Evolutionary conservation across 495 filamentous ascomycete genomes (phyloP).

Genomic region (Tuber magnatum): DNA sequence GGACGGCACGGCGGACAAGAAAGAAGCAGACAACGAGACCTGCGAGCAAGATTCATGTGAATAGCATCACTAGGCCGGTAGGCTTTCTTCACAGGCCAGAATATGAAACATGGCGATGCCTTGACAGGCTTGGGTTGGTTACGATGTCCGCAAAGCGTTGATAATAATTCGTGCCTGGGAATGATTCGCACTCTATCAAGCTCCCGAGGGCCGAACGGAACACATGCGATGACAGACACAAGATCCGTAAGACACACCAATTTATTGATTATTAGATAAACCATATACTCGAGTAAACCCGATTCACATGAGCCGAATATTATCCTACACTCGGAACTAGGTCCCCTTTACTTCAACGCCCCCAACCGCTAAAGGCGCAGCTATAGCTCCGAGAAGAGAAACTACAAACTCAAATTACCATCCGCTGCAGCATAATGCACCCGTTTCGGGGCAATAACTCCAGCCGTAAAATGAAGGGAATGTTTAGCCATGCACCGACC

Average conservation of each 20-base stretch:
- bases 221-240: background rate
- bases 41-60: background rate
- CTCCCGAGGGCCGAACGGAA: background rate
- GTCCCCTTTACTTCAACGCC: background rate
- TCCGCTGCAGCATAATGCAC: background rate
- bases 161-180: background rate
- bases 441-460: background rate
- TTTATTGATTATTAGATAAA: background rate
- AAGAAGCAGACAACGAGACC: background rate
- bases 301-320: background rate
- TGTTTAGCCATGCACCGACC: background rate
- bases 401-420: background rate
- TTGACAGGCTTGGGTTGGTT: background rate
- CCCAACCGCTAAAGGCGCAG: background rate
- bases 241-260: background rate
- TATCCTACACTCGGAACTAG: background rate
- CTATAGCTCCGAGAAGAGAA: background rate
- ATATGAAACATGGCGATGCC: background rate
- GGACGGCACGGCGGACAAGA: background rate
- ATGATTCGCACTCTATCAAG: background rate
- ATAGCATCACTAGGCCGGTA: background rate
- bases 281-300: background rate
- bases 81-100: background rate
- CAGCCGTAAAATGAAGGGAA: background rate
- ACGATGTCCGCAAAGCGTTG: background rate